Conservation (phyloP, 2,329 filamentous ascomycete genomes). For the Penicillium sp. region DNA sequence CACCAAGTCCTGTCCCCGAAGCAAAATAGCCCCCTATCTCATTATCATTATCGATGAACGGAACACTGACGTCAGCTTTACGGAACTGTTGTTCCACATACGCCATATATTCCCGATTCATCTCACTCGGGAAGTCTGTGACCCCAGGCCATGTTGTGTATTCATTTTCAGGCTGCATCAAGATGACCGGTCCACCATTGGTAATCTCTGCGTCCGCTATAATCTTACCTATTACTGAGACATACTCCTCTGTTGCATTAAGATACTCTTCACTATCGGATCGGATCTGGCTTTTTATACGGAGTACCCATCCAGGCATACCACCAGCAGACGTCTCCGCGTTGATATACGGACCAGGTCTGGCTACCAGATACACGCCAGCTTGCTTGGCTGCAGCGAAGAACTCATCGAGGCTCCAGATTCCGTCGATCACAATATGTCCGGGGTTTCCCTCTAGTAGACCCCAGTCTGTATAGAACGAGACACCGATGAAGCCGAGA, state of each 20-base stretch:
- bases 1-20: background rate
- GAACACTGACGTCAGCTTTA: conserved; percentile 67
- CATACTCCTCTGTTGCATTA: conserved; percentile 64
- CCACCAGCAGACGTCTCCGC: conserved; percentile 73
- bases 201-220: conserved; percentile 76
- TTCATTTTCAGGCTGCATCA: conserved; percentile 79
- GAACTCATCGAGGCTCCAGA: conserved; percentile 66
- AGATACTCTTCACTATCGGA: conserved; percentile 61
- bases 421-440: conserved; percentile 60
- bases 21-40: conserved; percentile 1
- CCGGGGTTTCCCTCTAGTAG: conserved; percentile 66
- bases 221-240: conserved; percentile 57
- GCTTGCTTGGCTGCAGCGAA: conserved; percentile 57
- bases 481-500: conserved; percentile 68
- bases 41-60: conserved; percentile 67
- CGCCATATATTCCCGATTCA: conserved; percentile 65
- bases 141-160: conserved; percentile 58
- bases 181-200: conserved; percentile 73
- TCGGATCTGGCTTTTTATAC: conserved; percentile 60
- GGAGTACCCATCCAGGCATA: conserved; percentile 74
- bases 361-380: conserved; percentile 71
- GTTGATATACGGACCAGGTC: conserved; percentile 72
- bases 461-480: conserved; percentile 71
- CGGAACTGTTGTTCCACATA: conserved; percentile 66
- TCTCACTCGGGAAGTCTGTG: conserved; percentile 48